Evolutionary conservation across 2,329 filamentous ascomycete species (phyloP), one percentile per base, ranked within the genome.

Genomic region (Aspergillus transmontanensis): DNA sequence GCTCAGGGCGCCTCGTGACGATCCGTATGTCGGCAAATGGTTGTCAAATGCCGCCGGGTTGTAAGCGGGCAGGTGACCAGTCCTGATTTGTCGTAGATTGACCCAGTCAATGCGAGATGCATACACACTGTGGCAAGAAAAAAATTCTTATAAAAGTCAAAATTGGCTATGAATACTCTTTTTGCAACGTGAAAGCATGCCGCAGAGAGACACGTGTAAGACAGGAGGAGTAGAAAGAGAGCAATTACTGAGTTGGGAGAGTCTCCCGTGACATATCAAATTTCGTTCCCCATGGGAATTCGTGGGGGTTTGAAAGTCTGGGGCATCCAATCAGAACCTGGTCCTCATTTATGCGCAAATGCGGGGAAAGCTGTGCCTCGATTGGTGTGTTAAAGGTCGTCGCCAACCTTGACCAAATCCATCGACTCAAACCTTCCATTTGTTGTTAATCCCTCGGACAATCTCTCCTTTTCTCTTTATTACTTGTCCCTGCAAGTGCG

Each of bases 281-380:
- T 10, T 11, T 19, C 16, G n/a, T 36, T 36, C 10, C 19, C 51
- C 30, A 36, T 34, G 30, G 51, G 14, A 12, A 9, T 16, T 36
- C 30, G 51, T 54, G 26, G 51, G 51, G 51, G n/a, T 23, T 3
- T 34, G 34, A 41, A n/a, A 32, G 28, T 54, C 32, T 16, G 51
- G 51, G 30, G 51, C 19, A 36, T 36, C 51, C 51, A 54, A 58
- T 58, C 57, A 58, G 30, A 45, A 32, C 19, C 1, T 2, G 26
- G 36, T 19, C 45, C 28, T 30, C 32, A 28, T 36, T 14, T 14
- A 4, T 6, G 19, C 16, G 39, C 39, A 54, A 36, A 58, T 58
- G 57, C 57, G 57, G 57, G 57, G 57, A 58, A 50, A 36, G 41
- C 21, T 58, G n/a, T 34, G 56, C n/a, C 56, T 50, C 56, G 9